Evolutionary conservation across 768 basidiomycete species (phyloP).

Genomic region (Pleurotus sapidus): DNA sequence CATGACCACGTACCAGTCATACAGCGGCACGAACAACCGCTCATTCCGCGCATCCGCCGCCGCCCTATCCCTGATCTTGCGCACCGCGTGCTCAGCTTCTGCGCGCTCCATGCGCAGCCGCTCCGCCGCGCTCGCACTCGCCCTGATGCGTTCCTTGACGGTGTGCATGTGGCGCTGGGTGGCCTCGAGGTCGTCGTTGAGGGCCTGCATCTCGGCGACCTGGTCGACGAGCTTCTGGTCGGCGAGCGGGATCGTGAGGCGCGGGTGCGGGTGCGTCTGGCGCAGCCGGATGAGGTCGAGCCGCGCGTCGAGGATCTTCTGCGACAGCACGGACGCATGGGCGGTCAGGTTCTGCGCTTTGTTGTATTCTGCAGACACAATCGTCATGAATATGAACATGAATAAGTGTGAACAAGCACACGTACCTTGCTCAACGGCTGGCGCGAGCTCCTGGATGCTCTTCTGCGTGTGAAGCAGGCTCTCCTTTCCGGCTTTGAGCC

Average conservation of each 20-base stretch:
- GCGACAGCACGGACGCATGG: slow-evolving; percentile 58
- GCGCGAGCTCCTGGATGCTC: slow-evolving; percentile 61
- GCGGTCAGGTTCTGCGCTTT: slow-evolving; percentile 49
- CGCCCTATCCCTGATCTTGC: slow-evolving; percentile 28
- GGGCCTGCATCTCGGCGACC: slow-evolving; percentile 74
- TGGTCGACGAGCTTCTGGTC: slow-evolving; percentile 73
- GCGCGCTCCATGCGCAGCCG: slow-evolving; percentile 55
- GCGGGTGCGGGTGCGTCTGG: slow-evolving; percentile 76
- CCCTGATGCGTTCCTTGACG: slow-evolving; percentile 63
- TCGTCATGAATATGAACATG: background rate
- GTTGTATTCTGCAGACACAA: slow-evolving; percentile 48
- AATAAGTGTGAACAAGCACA: background rate
- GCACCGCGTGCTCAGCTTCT: slow-evolving; percentile 69
- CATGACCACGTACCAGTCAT: slow-evolving; percentile 56
- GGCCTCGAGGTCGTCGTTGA: slow-evolving; percentile 61
- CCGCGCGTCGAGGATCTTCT: slow-evolving; percentile 81
- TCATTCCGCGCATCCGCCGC: slow-evolving; percentile 67
- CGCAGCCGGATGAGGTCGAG: slow-evolving; percentile 77
- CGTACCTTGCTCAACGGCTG: slow-evolving; percentile 66
- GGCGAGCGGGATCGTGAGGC: slow-evolving; percentile 75
- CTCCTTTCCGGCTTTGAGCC: slow-evolving; percentile 62
- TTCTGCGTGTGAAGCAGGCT: slow-evolving; percentile 57
- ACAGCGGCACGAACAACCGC: slow-evolving; percentile 57
- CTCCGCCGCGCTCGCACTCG: slow-evolving; percentile 53
- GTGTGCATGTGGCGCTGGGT: slow-evolving; percentile 47